Base-by-base conservation (phyloP, 139 green algal species). In the Monoraphidium neglectum region DNA sequence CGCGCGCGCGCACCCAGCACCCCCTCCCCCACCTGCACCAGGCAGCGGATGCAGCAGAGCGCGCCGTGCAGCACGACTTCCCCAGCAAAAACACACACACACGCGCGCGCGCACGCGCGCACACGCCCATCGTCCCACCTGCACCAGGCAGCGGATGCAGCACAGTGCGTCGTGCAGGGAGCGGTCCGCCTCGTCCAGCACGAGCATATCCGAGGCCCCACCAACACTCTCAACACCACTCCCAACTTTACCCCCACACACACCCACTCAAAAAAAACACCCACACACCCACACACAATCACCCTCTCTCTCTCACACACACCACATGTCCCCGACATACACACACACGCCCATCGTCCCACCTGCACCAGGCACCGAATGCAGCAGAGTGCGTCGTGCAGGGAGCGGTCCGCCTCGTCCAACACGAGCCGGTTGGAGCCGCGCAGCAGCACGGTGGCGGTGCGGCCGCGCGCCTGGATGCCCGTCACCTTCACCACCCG, bases 141-240 rank as follows among this genome's bases (percentile, higher is more conserved):
- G 87, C 66, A 98, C 95, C 56, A 99, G 86, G 83, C 96, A 99
- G 47, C 95, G 89, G 65, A 97, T 86, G 1, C 96, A 92, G 81
- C 93, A 98, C 70, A 97, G 83, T 23, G 94, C 95, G 78, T 99
- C 95, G 79, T 98, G 95, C 68, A 99, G 87, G 1, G 85, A 94
- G 60, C 95, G 89, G 49, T 98, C 94, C 28, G 95, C 95, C 87
- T 98, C 94, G 54, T 93, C 88, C 4, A 90, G 66, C 77, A 91
- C 94, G 60, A 99, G 85, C 82, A 97, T 96, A 87, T 99, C 99
- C 77, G 83, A 94, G n/a, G n/a, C n/a, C n/a, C n/a, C n/a, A n/a
- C n/a, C n/a, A n/a, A n/a, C n/a, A n/a, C n/a, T n/a, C n/a, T n/a
- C n/a, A n/a, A n/a, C n/a, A n/a, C n/a, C n/a, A n/a, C n/a, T n/a